These are phyloP conservation scores for Pichia sp. DNA, from an alignment of 1,139 yeast genomes.

Conservation along the genomic window DNA sequence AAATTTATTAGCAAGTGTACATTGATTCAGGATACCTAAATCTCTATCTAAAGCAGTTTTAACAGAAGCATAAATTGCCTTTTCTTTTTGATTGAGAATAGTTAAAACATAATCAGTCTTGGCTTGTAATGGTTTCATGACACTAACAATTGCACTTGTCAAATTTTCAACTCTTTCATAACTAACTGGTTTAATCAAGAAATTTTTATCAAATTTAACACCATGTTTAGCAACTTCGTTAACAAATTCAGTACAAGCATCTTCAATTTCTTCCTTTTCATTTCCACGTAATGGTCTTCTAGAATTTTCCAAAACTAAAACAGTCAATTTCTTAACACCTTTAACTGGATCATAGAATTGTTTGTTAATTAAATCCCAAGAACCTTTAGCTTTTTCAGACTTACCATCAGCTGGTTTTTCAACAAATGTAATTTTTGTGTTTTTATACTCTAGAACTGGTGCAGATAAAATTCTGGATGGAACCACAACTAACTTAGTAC, in stretches of 20 bases:
- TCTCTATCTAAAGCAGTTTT: conserved; percentile 22
- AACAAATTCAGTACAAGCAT: conserved; percentile 17
- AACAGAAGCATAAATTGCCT: conserved; percentile 20
- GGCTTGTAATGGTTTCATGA: conserved; percentile 14
- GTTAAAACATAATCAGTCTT: conserved; percentile 19
- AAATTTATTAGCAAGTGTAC: conserved; percentile 23
- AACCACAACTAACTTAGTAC: conserved; percentile 22
- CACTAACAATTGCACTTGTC: conserved; percentile 13
- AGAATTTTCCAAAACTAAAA: conserved; percentile 18
- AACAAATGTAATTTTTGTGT: conserved; percentile 13
- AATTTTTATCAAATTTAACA: conserved; percentile 15
- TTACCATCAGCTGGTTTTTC: conserved; percentile 22
- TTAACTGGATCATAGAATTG: conserved; percentile 20
- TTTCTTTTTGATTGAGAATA: conserved; percentile 20
- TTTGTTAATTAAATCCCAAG: conserved; percentile 22
- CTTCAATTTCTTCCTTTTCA: conserved; percentile 16
- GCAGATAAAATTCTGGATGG: conserved; percentile 24
- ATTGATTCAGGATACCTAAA: conserved; percentile 23
- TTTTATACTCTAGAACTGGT: conserved; percentile 20
- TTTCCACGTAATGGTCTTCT: conserved; percentile 17
- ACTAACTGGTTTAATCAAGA: conserved; percentile 9
- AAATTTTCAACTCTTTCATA: conserved; percentile 14
- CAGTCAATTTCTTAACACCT: conserved; percentile 16
- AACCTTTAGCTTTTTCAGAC: conserved; percentile 22
- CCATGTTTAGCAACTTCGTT: conserved; percentile 18